These are phyloP conservation scores for Jatropha multifida DNA, from an alignment of 441 rosid genomes.

Conservation along the genomic window DNA sequence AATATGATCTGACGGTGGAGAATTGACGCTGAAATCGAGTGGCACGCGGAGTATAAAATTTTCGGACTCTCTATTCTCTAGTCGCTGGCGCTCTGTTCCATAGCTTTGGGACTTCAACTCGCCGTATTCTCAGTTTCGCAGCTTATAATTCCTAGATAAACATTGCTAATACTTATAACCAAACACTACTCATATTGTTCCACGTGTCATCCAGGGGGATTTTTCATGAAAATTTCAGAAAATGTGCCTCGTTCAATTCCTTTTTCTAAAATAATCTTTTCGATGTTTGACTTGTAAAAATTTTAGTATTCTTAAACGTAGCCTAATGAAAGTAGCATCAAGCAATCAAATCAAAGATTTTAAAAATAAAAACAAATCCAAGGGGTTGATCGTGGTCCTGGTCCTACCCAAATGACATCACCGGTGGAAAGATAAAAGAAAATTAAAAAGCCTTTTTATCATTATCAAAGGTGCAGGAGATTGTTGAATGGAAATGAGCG, in stretches of 20 bases:
- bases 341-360: neutral
- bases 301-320: neutral
- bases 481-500: neutral
- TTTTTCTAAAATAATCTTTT: neutral
- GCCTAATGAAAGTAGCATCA: neutral
- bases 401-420: conserved; percentile 2
- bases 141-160: conserved; percentile 11
- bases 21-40: conserved; percentile 45
- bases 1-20: conserved; percentile 41
- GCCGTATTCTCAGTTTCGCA: conserved; percentile 26
- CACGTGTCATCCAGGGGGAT: neutral
- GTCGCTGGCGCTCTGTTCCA: conserved; percentile 34
- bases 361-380: neutral
- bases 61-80: neutral
- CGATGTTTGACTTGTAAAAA: neutral
- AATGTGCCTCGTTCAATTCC: too few relatives aligned
- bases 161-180: conserved; percentile 2
- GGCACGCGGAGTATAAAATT: conserved; percentile 41
- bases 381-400: neutral
- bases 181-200: neutral
- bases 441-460: neutral
- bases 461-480: neutral
- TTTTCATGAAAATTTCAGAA: neutral
- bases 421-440: neutral
- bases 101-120: conserved; percentile 47